Conservation (phyloP, 495 filamentous ascomycete species). For the Immersiella caudata region DNA sequence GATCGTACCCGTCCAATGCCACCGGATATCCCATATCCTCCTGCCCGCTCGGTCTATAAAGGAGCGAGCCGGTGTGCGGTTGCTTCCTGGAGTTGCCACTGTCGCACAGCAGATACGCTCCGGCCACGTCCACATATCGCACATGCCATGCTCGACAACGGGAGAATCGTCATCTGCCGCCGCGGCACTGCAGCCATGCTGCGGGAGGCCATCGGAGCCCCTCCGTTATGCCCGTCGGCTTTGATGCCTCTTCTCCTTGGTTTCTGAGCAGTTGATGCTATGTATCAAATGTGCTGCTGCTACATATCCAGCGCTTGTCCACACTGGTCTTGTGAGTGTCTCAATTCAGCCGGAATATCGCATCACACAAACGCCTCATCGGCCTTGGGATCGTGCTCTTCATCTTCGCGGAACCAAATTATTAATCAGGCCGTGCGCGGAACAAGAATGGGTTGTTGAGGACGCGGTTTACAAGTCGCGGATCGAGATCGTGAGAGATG, state of each 20-base stretch:
- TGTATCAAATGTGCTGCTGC: not conserved
- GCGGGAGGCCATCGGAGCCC: not conserved
- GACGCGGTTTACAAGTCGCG: not conserved
- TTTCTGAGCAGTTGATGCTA: not conserved
- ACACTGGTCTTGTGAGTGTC: not conserved
- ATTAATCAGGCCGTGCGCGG: not conserved
- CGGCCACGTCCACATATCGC: not conserved
- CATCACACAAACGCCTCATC: conserved; percentile 1
- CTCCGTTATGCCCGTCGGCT: not conserved
- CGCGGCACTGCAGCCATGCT: conserved; percentile 2
- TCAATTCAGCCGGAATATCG: conserved; percentile 8
- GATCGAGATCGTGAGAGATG: not conserved
- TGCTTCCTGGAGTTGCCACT: not conserved
- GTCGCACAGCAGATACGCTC: not conserved
- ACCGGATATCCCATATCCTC: not conserved
- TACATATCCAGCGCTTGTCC: not conserved
- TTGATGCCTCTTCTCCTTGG: not conserved
- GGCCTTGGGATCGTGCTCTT: not conserved
- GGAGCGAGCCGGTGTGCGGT: not conserved
- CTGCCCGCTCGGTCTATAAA: not conserved
- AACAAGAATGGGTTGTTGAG: not conserved
- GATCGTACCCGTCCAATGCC: not conserved
- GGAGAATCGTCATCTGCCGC: not conserved
- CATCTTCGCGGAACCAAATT: not conserved
- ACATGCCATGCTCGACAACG: not conserved